Base-by-base conservation (phyloP, 176 grass and related monocot species). In the Otatea glauca region DNA sequence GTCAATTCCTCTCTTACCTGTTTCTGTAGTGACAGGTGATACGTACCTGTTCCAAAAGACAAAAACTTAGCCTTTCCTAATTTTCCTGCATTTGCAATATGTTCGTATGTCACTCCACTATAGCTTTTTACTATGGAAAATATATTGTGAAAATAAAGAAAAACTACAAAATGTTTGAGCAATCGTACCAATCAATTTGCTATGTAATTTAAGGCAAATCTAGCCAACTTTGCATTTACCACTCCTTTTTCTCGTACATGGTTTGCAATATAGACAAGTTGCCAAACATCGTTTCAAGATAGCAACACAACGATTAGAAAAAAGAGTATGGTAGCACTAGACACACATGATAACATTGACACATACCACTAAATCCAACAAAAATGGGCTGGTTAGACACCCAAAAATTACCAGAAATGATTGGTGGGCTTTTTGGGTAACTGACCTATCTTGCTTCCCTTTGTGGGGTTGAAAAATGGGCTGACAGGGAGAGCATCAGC, bases 321-420 rank as follows among this genome's bases (percentile, higher is more conserved):
- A 64, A 41, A 51, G 23, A 13, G n/a, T 56, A 18, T 34, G 11
- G 27, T 54, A 42, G 50, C 35, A 81, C 5, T 14, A 3, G 4
- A 45, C 4, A 84, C 34, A 23, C 38, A 75, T 80, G 70, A 51
- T n/a, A 13, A 42, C 55, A 88, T 73, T 3, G 44, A 86, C 77
- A 42, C 5, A 23, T 13, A 70, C 53, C 9, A 15, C 32, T 21
- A 15, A 60, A 3, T 37, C 41, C 23, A 85, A 69, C 23, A 51
- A 50, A 76, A 48, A 77, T 63, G 50, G 32, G 16, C 42, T 43
- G 39, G 32, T 75, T 85, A 50, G 4, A 59, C 13, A 1, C 44
- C 39, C 47, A 58, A 20, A 60, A 84, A 51, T 76, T 77, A 23
- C 72, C 58, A 29, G 4, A 82, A 78, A 77, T 86, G 78, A 41